Base-by-base conservation (phyloP, 306 rosid species). In the Amphicarpaea edgeworthii region DNA sequence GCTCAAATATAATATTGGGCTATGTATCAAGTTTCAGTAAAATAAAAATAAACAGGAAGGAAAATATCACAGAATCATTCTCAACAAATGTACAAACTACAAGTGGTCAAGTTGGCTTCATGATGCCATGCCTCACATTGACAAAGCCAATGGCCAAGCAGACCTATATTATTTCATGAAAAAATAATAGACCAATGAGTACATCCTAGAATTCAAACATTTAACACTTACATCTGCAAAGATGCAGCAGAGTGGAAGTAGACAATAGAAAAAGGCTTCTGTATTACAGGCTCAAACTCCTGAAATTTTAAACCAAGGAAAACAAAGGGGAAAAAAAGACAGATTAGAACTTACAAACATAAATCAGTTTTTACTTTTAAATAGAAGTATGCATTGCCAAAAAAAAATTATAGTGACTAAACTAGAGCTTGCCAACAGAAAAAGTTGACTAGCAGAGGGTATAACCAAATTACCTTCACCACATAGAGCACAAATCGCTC, bases 161-260 rank as follows among this genome's bases (percentile, higher is more conserved):
- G 42, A 78, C 65, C 76, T 69, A 45, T 54, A 64, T 40, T 54
- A 64, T 40, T 71, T 80, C 51, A 75, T 21, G 59, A 59, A 72
- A 41, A 34, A 64, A 64, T 19, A 63, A 65, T 41, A 40, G 41
- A 77, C 26, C 51, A 40, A 21, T 46, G 16, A 64, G 24, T 42
- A 46, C 60, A 60, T 49, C 67, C 58, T 20, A 70, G 73, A 78
- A 76, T 54, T 70, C 65, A 37, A 73, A 59, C 60, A 61, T 43
- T 28, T 40, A 55, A 60, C 19, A 84, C 99, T 90, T 92, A 92
- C 99, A 88, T 79, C 68, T 92, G 96, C 77, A 96, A 86, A 80
- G 99, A 92, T 66, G 99, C 99, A 53, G 97, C 99, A 28, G 98
- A 96, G 85, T 92, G 99, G 87, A 96, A 83, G 86, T 96, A 92